Evolutionary conservation across 208 protist genomes (phyloP), one percentile per base, ranked within the genome.

Genomic region (Crithidia bombi): DNA sequence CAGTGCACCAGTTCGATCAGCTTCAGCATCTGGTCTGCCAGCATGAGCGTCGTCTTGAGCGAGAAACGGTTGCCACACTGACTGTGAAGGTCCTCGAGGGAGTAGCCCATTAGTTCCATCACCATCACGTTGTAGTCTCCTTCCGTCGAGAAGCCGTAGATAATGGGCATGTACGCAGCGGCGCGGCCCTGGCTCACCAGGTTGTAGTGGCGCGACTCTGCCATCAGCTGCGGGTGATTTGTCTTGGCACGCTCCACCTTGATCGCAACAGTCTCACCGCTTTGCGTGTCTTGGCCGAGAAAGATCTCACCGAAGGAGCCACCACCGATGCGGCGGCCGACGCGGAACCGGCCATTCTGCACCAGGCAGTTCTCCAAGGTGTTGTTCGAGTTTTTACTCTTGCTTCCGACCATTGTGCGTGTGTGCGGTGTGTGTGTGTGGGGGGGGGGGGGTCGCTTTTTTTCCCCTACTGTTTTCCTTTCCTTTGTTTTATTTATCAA

Each of bases 251-350:
- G 86, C 77, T 98, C 95, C 10, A 97, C 75, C 75, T 98, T 98
- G 72, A 98, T 94, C 55, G 95, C 95, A 5, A 97, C 90, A 14
- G 87, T 78, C 46, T 97, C 91, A 38, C 84, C 83, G 4, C 87
- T 97, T 69, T 94, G 84, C 46, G 96, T 96, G 70, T 96, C 93
- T 5, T 87, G 96, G 52, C 91, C 94, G 32, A 87, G 86, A 78
- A 95, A 98, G 67, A 98, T 97, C 66, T 98, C 94, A 43, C 94
- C 94, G 67, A 98, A 98, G 57, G 85, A 93, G 26, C 99, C 98
- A 35, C 81, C 82, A 25, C 99, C 99, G 79, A 99, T 99, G 89
- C 99, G 98, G 57, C 97, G 87, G 30, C 91, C 97, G 51, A 99
- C 89, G 49, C 94, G 78, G 79, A 97, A 99, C 61, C 98, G 98